Evolutionary conservation across 805 yeast genomes (phyloP).

Genomic region (Candida xyloterini): DNA sequence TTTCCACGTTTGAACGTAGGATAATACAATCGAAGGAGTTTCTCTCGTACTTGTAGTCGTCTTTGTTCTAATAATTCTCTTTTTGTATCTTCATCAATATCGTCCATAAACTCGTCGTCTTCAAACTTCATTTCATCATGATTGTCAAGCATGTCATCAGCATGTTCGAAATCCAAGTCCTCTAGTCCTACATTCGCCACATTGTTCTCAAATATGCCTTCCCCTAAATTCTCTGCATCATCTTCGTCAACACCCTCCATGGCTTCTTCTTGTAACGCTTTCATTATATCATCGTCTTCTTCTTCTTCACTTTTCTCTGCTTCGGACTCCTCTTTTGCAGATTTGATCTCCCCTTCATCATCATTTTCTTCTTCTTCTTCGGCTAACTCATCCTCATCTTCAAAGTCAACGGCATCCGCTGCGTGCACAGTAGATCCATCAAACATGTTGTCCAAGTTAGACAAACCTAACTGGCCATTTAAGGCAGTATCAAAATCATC

Average conservation of each 20-base stretch:
- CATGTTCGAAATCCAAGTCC: conserved; percentile 32
- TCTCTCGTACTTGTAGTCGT: conserved; percentile 27
- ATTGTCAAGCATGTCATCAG: conserved; percentile 22
- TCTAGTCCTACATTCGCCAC: conserved; percentile 32
- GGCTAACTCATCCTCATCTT: conserved; percentile 91
- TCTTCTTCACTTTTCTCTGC: conserved; percentile 27
- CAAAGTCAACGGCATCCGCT: conserved; percentile 90
- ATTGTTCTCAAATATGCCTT: conserved; percentile 33
- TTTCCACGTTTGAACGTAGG: conserved; percentile 59
- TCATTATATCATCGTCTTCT: conserved; percentile 37
- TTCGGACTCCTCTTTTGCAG: too few species aligned
- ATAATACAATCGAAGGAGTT: conserved; percentile 46
- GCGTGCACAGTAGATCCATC: conserved; percentile 69
- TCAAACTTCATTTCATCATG: conserved; percentile 21
- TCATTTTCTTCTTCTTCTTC: conserved; percentile 63
- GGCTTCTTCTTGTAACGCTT: conserved; percentile 37
- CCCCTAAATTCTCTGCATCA: conserved; percentile 25
- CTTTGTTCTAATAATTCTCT: conserved; percentile 30
- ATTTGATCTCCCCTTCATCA: conserved; percentile 26
- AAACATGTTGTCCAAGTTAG: conserved; percentile 30
- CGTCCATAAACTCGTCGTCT: conserved; percentile 17
- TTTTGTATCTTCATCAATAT: conserved; percentile 13
- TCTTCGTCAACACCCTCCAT: conserved; percentile 36
- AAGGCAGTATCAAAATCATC: conserved; percentile 33
- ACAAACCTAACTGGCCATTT: conserved; percentile 32